Conservation (phyloP, 495 filamentous ascomycete species). For the Daldinia caldariorum region DNA sequence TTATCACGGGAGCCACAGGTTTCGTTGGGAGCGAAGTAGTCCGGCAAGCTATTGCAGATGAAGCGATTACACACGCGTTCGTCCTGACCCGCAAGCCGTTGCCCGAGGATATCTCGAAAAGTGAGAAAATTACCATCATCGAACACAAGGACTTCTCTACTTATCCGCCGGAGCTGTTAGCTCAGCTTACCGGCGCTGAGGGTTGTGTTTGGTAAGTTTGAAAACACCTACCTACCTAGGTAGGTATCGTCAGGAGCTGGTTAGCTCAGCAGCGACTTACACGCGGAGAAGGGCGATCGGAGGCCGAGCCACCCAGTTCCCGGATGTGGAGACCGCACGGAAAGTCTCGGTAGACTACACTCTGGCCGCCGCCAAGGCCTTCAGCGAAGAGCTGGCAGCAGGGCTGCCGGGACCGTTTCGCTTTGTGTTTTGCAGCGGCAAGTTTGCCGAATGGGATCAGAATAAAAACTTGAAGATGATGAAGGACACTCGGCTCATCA, state of each 20-base stretch:
- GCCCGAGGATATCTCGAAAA: conserved; percentile 34
- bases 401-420: conserved; percentile 52
- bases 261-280: background rate
- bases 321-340: conserved; percentile 43
- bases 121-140: conserved; percentile 57
- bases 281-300: conserved; percentile 45
- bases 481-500: conserved; percentile 54
- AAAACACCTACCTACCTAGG: no score
- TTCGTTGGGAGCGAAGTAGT: conserved; percentile 62
- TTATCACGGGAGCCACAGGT: conserved; percentile 64
- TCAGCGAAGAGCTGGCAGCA: conserved; percentile 43
- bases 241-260: background rate
- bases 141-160: conserved; percentile 58
- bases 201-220: conserved; percentile 63
- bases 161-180: conserved; percentile 52
- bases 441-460: conserved; percentile 58
- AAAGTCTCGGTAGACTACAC: conserved; percentile 59
- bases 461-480: conserved; percentile 55
- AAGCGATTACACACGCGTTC: conserved; percentile 59
- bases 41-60: conserved; percentile 54
- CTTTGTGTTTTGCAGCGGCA: conserved; percentile 64
- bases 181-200: conserved; percentile 58
- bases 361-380: conserved; percentile 53
- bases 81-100: conserved; percentile 59
- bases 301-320: conserved; percentile 44